Evolutionary conservation across 2,329 filamentous ascomycete species (phyloP), one percentile per base, ranked within the genome.

Genomic region (Claviceps sp.): DNA sequence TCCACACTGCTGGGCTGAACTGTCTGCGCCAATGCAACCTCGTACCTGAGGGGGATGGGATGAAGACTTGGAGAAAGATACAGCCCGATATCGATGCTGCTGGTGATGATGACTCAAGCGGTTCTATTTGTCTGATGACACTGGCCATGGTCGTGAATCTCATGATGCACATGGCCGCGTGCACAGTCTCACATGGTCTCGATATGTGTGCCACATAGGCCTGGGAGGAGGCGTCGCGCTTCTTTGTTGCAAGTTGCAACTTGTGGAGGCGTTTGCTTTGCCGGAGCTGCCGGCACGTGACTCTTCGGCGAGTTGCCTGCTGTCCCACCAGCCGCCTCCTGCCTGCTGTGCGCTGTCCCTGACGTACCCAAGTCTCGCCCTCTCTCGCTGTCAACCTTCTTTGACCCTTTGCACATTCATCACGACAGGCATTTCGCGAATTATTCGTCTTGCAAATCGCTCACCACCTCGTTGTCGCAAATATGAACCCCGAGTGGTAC

Each of bases 401-500:
- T 60, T 55, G 59, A 52, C 47, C 49, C 54, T 54, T 30, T 54
- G 51, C 55, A 56, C 59, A 60, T 58, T n/a, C 64, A 62, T 60
- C 63, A 60, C 53, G 57, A 41, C 38, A 34, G 5, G 37, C 46
- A 50, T 55, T 54, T 47, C 52, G 38, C 52, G 48, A 52, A n/a
- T 20, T 20, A 6, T 45, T 30, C 52, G 50, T 16, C 41, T 52
- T 53, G 45, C 14, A 38, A 24, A 16, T 44, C 50, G 37, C 24
- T 52, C 51, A 50, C 37, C 43, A 45, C 30, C 3, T 45, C 56
- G 50, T 56, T 57, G 51, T 65, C 67, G 66, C 70, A 77, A 87
- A 63, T 68, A 93, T 93, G 87, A 93, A 93, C 79, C 87, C 87
- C 69, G 87, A 93, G 87, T 93, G 79, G 87, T 93, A 83, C 68